phyloP scores from a whole-genome alignment of 2,329 filamentous ascomycete genomes.

The Nannizziopsis barbatae region DNA sequence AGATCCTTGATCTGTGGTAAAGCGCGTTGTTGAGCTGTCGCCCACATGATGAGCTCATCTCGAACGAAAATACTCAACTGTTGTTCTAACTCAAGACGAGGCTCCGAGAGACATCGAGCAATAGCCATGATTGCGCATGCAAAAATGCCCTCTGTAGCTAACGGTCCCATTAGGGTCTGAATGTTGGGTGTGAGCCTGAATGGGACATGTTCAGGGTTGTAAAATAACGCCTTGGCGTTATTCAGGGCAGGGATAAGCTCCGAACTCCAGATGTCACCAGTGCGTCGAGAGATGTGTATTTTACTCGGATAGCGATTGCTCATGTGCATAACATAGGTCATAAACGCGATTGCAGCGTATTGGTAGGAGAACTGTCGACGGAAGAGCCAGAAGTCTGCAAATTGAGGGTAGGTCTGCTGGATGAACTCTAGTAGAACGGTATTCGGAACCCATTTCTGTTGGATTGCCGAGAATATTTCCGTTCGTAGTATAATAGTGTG shows the following conservation, averaged over 20 bases:
- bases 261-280: slow-evolving; percentile 90
- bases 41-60: slow-evolving; percentile 98
- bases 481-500: slow-evolving; percentile 62
- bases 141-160: slow-evolving; percentile 93
- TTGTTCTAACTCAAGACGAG: slow-evolving; percentile 73
- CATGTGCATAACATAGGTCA: slow-evolving; percentile 98
- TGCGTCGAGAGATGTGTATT: slow-evolving; percentile 75
- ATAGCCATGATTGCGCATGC: slow-evolving; percentile 94
- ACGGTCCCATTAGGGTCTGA: slow-evolving; percentile 88
- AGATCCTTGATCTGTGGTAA: slow-evolving; percentile 59
- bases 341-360: slow-evolving; percentile 86
- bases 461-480: slow-evolving; percentile 89
- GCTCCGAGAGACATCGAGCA: slow-evolving; percentile 82
- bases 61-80: slow-evolving; percentile 89
- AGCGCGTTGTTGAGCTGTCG: slow-evolving; percentile 63
- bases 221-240: slow-evolving; percentile 72
- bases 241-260: slow-evolving; percentile 90
- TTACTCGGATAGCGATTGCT: slow-evolving; percentile 92
- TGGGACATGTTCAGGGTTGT: slow-evolving; percentile 88
- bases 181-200: slow-evolving; percentile 96
- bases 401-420: slow-evolving; percentile 74
- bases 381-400: slow-evolving; percentile 96
- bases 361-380: slow-evolving; percentile 94
- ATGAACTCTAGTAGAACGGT: slow-evolving; percentile 80
- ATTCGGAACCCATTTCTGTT: slow-evolving; percentile 81